Evolutionary conservation across 1,284 basidiomycete species (phyloP).

Genomic region (Uromyces viciae-fabae): DNA sequence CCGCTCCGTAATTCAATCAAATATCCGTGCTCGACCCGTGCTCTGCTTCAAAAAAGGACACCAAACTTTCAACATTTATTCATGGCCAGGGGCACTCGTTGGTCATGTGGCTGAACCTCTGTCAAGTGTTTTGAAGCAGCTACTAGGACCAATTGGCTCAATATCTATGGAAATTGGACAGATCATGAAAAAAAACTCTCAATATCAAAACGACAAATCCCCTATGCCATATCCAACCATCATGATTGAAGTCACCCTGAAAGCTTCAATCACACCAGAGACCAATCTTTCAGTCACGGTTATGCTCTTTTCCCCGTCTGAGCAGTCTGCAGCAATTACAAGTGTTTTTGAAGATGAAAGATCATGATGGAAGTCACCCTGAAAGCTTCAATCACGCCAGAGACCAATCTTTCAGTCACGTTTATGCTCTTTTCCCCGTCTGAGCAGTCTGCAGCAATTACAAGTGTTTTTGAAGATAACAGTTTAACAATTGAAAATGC

Average conservation of each 20-base stretch:
- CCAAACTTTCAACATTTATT: background rate
- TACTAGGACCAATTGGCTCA: background rate
- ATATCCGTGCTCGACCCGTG: background rate
- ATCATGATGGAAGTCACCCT: background rate
- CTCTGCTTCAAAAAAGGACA: conserved; percentile 8
- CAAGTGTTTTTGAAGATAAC: background rate
- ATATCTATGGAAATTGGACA: background rate
- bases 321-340: background rate
- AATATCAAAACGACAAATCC: too few species aligned
- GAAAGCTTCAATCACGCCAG: background rate
- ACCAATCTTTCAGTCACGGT: background rate
- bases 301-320: background rate
- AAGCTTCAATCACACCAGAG: background rate
- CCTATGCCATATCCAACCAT: too few species aligned
- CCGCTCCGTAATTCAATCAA: background rate
- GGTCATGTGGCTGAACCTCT: background rate
- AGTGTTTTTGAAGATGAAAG: background rate
- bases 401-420: background rate
- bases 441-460: background rate
- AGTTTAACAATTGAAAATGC: background rate
- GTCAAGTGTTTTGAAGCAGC: background rate
- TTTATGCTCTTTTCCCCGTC: background rate
- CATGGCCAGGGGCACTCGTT: background rate
- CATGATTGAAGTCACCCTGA: background rate
- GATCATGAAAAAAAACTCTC: background rate